These are phyloP conservation scores for Chaetomiaceae sp. DNA, from an alignment of 2,329 filamentous ascomycete species.

Conservation along the genomic window DNA sequence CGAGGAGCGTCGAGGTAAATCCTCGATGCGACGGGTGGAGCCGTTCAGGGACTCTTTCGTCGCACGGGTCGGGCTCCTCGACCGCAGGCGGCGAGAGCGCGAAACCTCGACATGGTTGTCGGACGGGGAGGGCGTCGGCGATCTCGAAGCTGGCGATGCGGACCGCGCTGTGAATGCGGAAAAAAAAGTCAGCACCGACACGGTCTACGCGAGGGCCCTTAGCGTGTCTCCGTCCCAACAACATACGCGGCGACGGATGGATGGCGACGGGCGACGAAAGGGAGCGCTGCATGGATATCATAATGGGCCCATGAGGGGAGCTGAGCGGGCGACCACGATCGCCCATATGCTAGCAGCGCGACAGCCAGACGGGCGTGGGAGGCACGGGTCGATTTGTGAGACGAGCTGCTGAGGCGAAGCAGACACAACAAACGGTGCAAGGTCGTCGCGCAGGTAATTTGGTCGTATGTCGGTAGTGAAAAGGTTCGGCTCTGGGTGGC, in stretches of 20 bases:
- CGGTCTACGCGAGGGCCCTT: slow-evolving; percentile 4
- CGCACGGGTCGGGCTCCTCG: slow-evolving; percentile 49
- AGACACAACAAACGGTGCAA: background rate
- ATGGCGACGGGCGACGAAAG: slow-evolving; percentile 56
- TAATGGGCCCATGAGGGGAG: slow-evolving; percentile 43
- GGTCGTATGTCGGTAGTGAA: slow-evolving; percentile 4
- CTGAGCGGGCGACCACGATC: slow-evolving; percentile 22
- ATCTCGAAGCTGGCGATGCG: slow-evolving; percentile 47
- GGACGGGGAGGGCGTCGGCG: slow-evolving; percentile 47
- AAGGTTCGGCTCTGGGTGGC: slow-evolving; percentile 16
- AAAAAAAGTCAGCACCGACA: slow-evolving; percentile 18
- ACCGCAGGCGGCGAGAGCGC: slow-evolving; percentile 45
- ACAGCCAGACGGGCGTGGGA: background rate
- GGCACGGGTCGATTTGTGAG: background rate
- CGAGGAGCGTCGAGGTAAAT: slow-evolving; percentile 36
- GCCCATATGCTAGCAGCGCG: slow-evolving; percentile 25
- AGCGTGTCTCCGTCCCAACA: slow-evolving; percentile 26
- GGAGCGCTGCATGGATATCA: slow-evolving; percentile 58
- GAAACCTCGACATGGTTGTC: slow-evolving; percentile 46
- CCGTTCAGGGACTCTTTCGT: slow-evolving; percentile 38
- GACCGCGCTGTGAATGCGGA: slow-evolving; percentile 39
- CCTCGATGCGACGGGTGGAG: slow-evolving; percentile 39
- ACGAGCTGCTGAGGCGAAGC: too few species aligned
- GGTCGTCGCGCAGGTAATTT: background rate
- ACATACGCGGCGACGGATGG: slow-evolving; percentile 53